phyloP scores from a whole-genome alignment of 2,329 filamentous ascomycete species.

The Aureobasidium namibiae region DNA sequence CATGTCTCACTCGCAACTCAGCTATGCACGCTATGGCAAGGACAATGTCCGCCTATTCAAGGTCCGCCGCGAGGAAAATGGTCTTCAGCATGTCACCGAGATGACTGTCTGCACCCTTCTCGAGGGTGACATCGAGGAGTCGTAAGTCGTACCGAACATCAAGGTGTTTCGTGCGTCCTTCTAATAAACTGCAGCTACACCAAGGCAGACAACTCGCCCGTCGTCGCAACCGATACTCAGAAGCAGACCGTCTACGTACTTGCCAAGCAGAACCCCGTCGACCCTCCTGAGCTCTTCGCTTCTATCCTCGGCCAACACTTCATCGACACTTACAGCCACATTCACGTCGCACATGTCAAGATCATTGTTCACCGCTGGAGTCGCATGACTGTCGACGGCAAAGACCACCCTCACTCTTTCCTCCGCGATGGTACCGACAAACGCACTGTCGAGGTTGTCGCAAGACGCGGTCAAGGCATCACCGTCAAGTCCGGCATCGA shows the following conservation, averaged over 20 bases:
- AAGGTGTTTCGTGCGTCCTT: conserved; percentile 4
- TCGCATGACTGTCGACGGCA: conserved; percentile 76
- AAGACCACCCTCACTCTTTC: conserved; percentile 93
- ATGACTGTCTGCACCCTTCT: conserved; percentile 91
- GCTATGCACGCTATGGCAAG: conserved; percentile 72
- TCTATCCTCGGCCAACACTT: conserved; percentile 82
- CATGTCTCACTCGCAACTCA: conserved; percentile 27
- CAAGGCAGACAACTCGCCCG: conserved; percentile 82
- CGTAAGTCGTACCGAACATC: conserved; percentile 43
- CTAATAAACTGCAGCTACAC: conserved; percentile 61
- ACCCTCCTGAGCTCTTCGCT: conserved; percentile 86
- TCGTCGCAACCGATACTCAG: conserved; percentile 95
- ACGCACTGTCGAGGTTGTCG: conserved; percentile 69
- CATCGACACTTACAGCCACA: conserved; percentile 78
- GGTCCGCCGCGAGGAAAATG: conserved; percentile 69
- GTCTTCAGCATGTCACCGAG: conserved; percentile 78
- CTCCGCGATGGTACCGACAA: conserved; percentile 82
- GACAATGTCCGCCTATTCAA: conserved; percentile 99
- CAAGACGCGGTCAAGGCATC: conserved; percentile 59
- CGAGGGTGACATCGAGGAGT: conserved; percentile 82
- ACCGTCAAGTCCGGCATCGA: conserved; percentile 68
- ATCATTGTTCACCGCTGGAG: conserved; percentile 86
- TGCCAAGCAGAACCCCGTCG: conserved; percentile 87
- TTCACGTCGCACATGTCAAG: conserved; percentile 72
- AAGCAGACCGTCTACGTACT: conserved; percentile 90